These are phyloP conservation scores for Podospora sp. DNA, from an alignment of 495 filamentous ascomycete genomes.

Conservation along the genomic window DNA sequence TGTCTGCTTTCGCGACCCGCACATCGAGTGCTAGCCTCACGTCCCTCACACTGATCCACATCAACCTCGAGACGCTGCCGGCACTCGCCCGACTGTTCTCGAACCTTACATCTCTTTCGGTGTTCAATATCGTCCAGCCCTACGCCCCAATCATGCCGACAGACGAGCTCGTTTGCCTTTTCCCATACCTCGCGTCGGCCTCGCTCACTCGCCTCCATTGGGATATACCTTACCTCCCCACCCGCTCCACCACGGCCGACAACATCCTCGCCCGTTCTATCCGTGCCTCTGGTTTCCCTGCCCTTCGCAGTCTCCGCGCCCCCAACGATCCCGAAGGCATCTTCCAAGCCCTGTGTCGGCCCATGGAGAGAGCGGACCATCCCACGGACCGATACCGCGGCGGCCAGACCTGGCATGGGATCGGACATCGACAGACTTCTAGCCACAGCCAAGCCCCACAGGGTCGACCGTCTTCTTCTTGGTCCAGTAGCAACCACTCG, in stretches of 20 bases:
- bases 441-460: constrained; percentile 8
- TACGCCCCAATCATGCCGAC: constrained; percentile 60
- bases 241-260: constrained; percentile 57
- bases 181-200: constrained; percentile 68
- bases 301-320: constrained; percentile 66
- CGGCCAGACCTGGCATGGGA: constrained; percentile 29
- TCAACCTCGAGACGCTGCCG: constrained; percentile 65
- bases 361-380: constrained; percentile 43
- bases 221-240: constrained; percentile 65
- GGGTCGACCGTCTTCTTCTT: constrained; percentile 20
- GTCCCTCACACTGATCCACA: constrained; percentile 65
- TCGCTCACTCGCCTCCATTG: constrained; percentile 74
- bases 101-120: constrained; percentile 61
- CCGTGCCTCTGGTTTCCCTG: constrained; percentile 67
- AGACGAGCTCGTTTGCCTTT: constrained; percentile 63
- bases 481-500: neutral
- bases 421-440: neutral
- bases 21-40: constrained; percentile 57
- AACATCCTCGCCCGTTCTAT: constrained; percentile 75
- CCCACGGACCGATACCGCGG: constrained; percentile 42
- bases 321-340: constrained; percentile 74
- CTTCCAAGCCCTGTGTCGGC: constrained; percentile 71
- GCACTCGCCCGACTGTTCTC: constrained; percentile 76
- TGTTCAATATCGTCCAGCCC: constrained; percentile 72
- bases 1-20: constrained; percentile 69